Evolutionary conservation across 768 basidiomycete genomes (phyloP).

Genomic region (Amanita thiersii): DNA sequence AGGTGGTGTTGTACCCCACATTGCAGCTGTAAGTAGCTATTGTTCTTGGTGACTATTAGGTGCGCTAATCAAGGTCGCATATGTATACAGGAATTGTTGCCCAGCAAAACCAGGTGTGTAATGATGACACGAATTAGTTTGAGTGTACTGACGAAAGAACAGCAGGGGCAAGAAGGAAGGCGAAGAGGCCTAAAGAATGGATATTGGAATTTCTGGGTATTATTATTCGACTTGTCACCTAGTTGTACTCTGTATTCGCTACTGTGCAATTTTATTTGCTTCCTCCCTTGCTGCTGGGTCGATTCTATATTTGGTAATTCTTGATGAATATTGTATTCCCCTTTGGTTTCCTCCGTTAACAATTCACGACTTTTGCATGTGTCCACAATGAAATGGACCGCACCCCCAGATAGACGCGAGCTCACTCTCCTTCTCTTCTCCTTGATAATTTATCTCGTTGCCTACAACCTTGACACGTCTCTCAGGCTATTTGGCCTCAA

Average conservation of each 20-base stretch:
- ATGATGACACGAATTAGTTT: neutral
- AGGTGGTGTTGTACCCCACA: constrained; percentile 88
- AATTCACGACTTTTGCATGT: neutral
- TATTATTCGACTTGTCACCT: constrained; percentile 11
- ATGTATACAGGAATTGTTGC: constrained; percentile 33
- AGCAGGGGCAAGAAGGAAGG: constrained; percentile 34
- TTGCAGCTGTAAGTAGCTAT: constrained; percentile 38
- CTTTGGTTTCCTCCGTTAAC: too few relatives aligned
- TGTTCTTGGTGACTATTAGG: neutral
- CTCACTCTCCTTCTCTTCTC: constrained; percentile 59
- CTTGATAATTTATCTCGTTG: constrained; percentile 55
- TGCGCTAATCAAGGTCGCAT: constrained; percentile 6
- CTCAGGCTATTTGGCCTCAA: constrained; percentile 44
- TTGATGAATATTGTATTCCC: neutral
- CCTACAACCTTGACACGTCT: constrained; percentile 68
- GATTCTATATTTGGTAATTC: neutral
- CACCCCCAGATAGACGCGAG: constrained; percentile 69
- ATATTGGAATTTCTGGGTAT: constrained; percentile 13
- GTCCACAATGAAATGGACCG: constrained; percentile 47
- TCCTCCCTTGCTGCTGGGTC: too few relatives aligned
- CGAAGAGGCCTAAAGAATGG: constrained; percentile 23
- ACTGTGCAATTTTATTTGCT: constrained; percentile 1
- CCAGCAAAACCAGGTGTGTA: constrained; percentile 29
- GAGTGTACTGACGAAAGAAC: constrained; percentile 4
- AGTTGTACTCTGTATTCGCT: constrained; percentile 11